Evolutionary conservation across 1,139 yeast genomes (phyloP).

Genomic region (Suzukiozyma palmioleophila): DNA sequence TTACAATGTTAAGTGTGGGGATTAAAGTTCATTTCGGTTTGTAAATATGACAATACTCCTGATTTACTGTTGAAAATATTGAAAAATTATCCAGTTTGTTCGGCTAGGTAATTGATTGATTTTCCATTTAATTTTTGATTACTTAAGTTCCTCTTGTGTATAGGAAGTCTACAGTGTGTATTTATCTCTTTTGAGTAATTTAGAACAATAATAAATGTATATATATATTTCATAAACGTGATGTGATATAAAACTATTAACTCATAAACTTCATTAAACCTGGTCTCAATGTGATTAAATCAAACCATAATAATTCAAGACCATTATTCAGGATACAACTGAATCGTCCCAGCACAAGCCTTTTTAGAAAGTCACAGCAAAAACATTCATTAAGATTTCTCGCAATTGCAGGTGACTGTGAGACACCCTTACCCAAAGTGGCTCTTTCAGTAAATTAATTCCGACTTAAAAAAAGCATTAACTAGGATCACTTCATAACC

Average conservation of each 20-base stretch:
- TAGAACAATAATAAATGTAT: conserved; percentile 4
- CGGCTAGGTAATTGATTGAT: background rate
- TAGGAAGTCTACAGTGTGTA: conserved; percentile 4
- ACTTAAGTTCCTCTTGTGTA: conserved; percentile 4
- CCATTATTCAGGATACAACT: no score
- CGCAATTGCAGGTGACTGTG: no score
- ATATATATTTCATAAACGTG: background rate
- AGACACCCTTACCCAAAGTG: no score
- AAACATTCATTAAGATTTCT: no score
- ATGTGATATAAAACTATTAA: background rate
- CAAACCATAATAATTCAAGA: no score
- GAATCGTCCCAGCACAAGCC: no score
- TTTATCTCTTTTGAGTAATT: conserved; percentile 1
- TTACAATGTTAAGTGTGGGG: background rate
- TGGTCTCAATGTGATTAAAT: no score
- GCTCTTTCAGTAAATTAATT: no score
- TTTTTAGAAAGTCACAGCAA: no score
- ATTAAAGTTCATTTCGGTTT: background rate
- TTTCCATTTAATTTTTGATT: background rate
- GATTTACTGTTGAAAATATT: background rate
- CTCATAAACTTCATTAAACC: background rate
- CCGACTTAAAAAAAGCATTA: no score
- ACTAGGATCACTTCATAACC: no score
- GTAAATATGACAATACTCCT: background rate
- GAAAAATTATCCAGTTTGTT: background rate